A percentile compares a stretch with the other conserved stretches of the same genome.
Conservation (phyloP, 768 basidiomycete species). For the Ramaria rubella region DNA sequence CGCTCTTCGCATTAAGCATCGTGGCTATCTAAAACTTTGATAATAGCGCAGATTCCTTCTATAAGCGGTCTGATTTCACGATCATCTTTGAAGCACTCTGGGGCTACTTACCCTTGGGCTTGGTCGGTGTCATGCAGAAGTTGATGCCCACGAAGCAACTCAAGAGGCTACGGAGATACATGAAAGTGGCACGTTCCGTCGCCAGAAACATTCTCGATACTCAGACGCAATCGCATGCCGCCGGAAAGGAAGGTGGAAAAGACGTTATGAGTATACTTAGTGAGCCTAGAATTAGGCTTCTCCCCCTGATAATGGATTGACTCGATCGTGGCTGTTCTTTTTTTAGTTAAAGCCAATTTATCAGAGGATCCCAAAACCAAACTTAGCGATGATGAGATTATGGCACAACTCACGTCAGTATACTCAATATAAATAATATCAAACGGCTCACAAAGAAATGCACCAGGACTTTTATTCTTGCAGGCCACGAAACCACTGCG, state of each 20-base stretch:
- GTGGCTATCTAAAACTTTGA: neutral
- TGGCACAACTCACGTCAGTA: neutral
- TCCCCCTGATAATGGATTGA: neutral
- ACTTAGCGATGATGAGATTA: neutral
- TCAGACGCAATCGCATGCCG: neutral
- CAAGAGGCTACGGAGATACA: neutral
- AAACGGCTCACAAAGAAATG: neutral
- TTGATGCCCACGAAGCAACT: neutral
- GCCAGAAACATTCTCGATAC: neutral
- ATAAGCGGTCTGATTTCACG: neutral
- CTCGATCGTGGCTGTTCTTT: neutral
- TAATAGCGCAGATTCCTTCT: neutral
- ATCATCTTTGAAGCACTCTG: neutral
- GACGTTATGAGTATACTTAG: neutral
- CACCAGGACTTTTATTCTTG: constrained; percentile 14
- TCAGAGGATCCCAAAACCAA: neutral
- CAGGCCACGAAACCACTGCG: constrained; percentile 27
- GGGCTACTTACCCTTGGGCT: neutral
- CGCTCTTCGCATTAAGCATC: neutral
- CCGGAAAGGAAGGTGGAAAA: neutral
- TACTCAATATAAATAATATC: neutral
- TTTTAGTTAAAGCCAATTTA: constrained; percentile 15
- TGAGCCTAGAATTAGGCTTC: no score
- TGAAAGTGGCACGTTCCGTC: neutral
- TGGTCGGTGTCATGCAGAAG: neutral